Conservation (phyloP, 2,329 filamentous ascomycete species). For the Colletotrichum spaethianum region DNA sequence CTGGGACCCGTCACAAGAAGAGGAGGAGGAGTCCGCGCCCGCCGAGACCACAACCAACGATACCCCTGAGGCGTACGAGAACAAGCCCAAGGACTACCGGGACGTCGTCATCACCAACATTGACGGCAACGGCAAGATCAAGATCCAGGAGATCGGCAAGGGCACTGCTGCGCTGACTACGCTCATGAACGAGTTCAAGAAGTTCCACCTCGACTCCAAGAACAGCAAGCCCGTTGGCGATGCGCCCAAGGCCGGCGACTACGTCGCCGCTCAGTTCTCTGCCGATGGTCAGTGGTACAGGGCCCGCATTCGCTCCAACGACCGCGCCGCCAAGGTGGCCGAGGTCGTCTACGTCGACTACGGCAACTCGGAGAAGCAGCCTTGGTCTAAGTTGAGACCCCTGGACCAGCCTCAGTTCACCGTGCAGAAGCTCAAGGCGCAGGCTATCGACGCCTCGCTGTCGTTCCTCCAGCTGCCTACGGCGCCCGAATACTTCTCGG, state of each 20-base stretch:
- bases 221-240: constrained; percentile 82
- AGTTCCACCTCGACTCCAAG: constrained; percentile 88
- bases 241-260: constrained; percentile 90
- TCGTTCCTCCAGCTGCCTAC: constrained; percentile 92
- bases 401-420: constrained; percentile 85
- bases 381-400: constrained; percentile 88
- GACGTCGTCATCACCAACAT: constrained; percentile 95
- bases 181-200: constrained; percentile 91
- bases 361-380: constrained; percentile 90
- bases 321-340: constrained; percentile 88
- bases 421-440: constrained; percentile 84
- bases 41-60: constrained; percentile 65
- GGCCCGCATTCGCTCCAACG: constrained; percentile 90
- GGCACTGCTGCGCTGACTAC: constrained; percentile 88
- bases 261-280: constrained; percentile 91
- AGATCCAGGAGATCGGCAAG: constrained; percentile 90
- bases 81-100: constrained; percentile 86
- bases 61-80: constrained; percentile 64
- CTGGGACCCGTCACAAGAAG: constrained; percentile 89
- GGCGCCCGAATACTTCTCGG: constrained; percentile 84
- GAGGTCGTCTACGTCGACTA: constrained; percentile 97
- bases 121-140: constrained; percentile 84
- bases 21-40: constrained; percentile 69
- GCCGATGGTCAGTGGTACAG: constrained; percentile 96
- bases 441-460: constrained; percentile 88